Evolutionary conservation across 2,329 filamentous ascomycete species (phyloP).

Genomic region (Diplodia scrobiculata): DNA sequence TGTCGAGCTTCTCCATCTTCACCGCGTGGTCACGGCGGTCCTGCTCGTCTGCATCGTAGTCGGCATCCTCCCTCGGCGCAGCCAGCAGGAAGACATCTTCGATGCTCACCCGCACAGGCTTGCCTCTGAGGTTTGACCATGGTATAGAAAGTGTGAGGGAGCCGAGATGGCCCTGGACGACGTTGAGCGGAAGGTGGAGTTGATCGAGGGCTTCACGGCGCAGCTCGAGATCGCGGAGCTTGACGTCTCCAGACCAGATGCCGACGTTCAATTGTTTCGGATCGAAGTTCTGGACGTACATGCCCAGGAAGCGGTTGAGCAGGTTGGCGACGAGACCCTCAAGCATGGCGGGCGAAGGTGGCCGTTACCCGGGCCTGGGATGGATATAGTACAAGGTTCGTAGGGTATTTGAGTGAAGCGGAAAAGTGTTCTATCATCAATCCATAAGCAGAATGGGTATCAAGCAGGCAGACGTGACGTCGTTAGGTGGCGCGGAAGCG

Average conservation of each 20-base stretch:
- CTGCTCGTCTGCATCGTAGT: constrained; percentile 92
- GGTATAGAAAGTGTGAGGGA: constrained; percentile 90
- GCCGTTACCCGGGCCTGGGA: constrained; percentile 74
- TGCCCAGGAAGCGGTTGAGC: constrained; percentile 98
- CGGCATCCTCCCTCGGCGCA: constrained; percentile 90
- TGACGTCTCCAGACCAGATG: constrained; percentile 98
- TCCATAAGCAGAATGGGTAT: constrained; percentile 28
- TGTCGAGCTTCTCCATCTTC: constrained; percentile 98
- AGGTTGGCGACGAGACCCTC: constrained; percentile 95
- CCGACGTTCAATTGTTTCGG: constrained; percentile 96
- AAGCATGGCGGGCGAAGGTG: constrained; percentile 71
- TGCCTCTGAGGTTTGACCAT: constrained; percentile 94
- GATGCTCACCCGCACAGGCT: constrained; percentile 91
- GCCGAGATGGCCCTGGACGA: constrained; percentile 91
- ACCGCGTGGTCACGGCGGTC: constrained; percentile 81
- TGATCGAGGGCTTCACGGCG: constrained; percentile 95
- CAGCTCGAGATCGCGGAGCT: constrained; percentile 87
- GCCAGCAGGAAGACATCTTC: constrained; percentile 96
- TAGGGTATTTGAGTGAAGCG: constrained; percentile 7
- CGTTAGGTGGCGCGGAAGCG: constrained; percentile 26
- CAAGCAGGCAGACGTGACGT: constrained; percentile 28
- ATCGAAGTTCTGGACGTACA: constrained; percentile 99
- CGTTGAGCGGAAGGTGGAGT: constrained; percentile 92
- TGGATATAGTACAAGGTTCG: constrained; percentile 22
- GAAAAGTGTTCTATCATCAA: constrained; percentile 24